A percentile compares a stretch with the other conserved stretches of the same genome.
Evolutionary conservation across 768 basidiomycete genomes (phyloP).

Genomic region (Collybia sordida): DNA sequence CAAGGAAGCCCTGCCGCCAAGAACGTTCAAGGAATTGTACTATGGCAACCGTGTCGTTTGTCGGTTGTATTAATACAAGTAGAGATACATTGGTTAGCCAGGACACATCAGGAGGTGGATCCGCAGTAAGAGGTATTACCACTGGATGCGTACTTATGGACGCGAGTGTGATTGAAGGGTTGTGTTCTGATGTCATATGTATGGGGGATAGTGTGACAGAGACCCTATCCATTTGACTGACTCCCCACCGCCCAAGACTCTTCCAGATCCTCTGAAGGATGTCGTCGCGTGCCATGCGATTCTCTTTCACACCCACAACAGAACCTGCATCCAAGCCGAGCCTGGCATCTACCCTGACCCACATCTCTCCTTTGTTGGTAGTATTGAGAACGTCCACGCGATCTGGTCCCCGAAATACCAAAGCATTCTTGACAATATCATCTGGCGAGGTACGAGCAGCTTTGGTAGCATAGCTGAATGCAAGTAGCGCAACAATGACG

Average conservation of each 20-base stretch:
- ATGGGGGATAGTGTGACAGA: constrained; percentile 56
- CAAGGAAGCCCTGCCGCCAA: constrained; percentile 55
- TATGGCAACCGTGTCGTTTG: constrained; percentile 47
- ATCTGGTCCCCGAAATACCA: constrained; percentile 62
- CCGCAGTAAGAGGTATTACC: constrained; percentile 53
- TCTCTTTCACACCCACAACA: constrained; percentile 53
- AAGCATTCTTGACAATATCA: constrained; percentile 52
- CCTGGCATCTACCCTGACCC: constrained; percentile 55
- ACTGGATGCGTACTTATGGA: constrained; percentile 47
- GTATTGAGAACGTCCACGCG: constrained; percentile 61
- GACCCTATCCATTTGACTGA: constrained; percentile 53
- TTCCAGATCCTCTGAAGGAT: constrained; percentile 57
- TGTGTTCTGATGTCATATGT: constrained; percentile 42
- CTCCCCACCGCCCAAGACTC: constrained; percentile 65
- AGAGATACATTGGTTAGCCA: constrained; percentile 61
- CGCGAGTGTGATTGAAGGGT: constrained; percentile 41
- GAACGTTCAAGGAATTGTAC: constrained; percentile 52
- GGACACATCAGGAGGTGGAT: constrained; percentile 47
- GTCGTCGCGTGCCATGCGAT: constrained; percentile 37
- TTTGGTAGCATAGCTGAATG: constrained; percentile 64
- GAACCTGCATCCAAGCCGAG: constrained; percentile 70
- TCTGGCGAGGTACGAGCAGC: constrained; percentile 54
- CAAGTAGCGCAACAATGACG: constrained; percentile 47
- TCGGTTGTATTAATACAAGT: constrained; percentile 52
- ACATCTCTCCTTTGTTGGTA: constrained; percentile 55